Evolutionary conservation across 768 basidiomycete species (phyloP).

Genomic region (Mycena latifolia): DNA sequence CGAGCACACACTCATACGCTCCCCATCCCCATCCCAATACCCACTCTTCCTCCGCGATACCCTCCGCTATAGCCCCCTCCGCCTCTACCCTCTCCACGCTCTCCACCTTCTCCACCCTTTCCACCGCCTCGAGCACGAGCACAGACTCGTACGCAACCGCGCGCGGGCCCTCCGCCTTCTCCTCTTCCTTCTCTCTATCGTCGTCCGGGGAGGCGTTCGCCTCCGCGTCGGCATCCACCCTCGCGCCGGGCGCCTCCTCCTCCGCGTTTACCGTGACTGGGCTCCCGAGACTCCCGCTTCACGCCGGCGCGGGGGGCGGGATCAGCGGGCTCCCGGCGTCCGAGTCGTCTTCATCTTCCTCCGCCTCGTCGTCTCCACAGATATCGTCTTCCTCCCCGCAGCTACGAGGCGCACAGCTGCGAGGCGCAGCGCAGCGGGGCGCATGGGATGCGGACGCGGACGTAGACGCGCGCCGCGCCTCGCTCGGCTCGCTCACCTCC

Average conservation of each 20-base stretch:
- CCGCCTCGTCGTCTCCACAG: not conserved
- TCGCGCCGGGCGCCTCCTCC: no score
- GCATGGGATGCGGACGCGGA: no score
- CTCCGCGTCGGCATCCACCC: not conserved
- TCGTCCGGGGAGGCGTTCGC: not conserved
- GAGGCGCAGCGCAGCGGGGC: not conserved
- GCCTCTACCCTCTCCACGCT: not conserved
- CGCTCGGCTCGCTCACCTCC: constrained; percentile 18
- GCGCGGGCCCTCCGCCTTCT: not conserved
- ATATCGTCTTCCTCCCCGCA: no score
- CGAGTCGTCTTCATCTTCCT: no score
- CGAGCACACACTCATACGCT: no score
- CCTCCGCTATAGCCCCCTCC: no score
- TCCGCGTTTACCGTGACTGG: no score
- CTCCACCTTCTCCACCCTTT: not conserved
- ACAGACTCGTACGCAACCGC: constrained; percentile 21
- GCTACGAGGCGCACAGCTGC: no score
- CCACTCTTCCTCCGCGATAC: no score
- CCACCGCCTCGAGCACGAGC: not conserved
- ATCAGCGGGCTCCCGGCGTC: not conserved
- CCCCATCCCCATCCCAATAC: no score
- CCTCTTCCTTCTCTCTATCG: not conserved
- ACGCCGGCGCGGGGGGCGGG: not conserved
- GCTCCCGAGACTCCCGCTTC: no score
- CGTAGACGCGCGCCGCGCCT: constrained; percentile 8